These are phyloP conservation scores for Pichia rugopelliculosa DNA, from an alignment of 805 yeast genomes.

Conservation along the genomic window DNA sequence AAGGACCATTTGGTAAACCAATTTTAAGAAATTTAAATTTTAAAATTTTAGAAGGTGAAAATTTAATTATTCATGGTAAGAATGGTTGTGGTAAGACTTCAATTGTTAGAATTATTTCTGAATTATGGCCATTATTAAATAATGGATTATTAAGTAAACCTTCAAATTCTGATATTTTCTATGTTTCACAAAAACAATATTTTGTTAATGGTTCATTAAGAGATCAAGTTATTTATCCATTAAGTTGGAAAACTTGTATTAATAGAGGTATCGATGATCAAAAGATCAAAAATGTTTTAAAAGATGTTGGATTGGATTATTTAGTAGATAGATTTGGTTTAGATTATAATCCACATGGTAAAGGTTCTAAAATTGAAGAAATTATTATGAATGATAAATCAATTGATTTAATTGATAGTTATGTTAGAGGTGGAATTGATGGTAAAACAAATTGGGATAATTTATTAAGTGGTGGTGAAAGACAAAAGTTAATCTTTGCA, in stretches of 20 bases:
- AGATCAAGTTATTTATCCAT: slow-evolving; percentile 87
- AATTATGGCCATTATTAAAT: slow-evolving; percentile 80
- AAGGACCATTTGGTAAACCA: slow-evolving; percentile 52
- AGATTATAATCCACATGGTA: slow-evolving; percentile 34
- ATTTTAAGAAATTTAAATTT: slow-evolving; percentile 58
- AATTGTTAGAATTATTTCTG: slow-evolving; percentile 74
- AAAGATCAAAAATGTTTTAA: slow-evolving; percentile 56
- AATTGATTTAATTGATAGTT: slow-evolving; percentile 23
- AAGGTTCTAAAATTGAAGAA: slow-evolving; percentile 19
- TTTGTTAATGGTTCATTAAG: slow-evolving; percentile 75
- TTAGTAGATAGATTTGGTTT: slow-evolving; percentile 57
- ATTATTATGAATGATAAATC: slow-evolving; percentile 21
- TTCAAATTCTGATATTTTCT: slow-evolving; percentile 55
- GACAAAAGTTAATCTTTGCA: slow-evolving; percentile 85
- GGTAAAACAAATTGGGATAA: slow-evolving; percentile 58
- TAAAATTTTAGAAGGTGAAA: slow-evolving; percentile 55
- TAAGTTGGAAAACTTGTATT: slow-evolving; percentile 69
- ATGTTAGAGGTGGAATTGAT: slow-evolving; percentile 19
- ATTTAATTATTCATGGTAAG: slow-evolving; percentile 73
- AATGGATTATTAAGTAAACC: slow-evolving; percentile 79
- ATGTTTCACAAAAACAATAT: slow-evolving; percentile 82
- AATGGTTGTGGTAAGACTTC: slow-evolving; percentile 91
- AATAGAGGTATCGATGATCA: slow-evolving; percentile 65
- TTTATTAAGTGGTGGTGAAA: slow-evolving; percentile 93
- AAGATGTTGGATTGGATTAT: slow-evolving; percentile 76